Evolutionary conservation across 805 yeast species (phyloP).

Genomic region (Wickerhamomyces sydowiorum): DNA sequence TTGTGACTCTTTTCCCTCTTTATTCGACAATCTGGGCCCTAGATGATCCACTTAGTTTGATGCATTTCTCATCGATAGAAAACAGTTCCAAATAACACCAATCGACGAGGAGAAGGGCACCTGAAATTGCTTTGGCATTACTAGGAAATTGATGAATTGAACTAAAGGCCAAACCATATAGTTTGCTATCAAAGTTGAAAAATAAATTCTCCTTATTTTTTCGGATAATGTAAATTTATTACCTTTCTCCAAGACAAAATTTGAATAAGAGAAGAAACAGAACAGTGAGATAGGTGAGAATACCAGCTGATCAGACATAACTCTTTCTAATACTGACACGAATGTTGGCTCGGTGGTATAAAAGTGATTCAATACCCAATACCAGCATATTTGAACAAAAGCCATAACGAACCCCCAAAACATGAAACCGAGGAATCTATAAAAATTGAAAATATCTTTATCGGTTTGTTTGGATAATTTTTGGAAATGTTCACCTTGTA

Average conservation of each 20-base stretch:
- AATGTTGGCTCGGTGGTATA: constrained; percentile 80
- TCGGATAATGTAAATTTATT: constrained; percentile 53
- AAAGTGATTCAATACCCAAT: constrained; percentile 67
- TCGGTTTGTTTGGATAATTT: constrained; percentile 24
- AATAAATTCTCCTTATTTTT: constrained; percentile 61
- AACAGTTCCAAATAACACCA: constrained; percentile 93
- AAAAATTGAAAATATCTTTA: constrained; percentile 46
- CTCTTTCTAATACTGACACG: constrained; percentile 80
- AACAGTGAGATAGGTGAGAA: constrained; percentile 84
- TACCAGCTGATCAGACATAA: constrained; percentile 81
- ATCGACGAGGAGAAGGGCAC: constrained; percentile 88
- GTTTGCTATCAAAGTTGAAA: constrained; percentile 62
- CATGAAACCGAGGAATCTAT: constrained; percentile 72
- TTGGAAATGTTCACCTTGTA: constrained; percentile 20
- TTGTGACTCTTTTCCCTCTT: too few relatives aligned
- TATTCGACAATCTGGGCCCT: too few relatives aligned
- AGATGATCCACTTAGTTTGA: constrained; percentile 16
- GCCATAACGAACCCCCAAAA: constrained; percentile 85
- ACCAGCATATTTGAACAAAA: constrained; percentile 86
- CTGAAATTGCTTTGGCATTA: constrained; percentile 68
- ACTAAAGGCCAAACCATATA: constrained; percentile 80
- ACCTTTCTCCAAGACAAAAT: constrained; percentile 74
- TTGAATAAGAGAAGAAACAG: constrained; percentile 78
- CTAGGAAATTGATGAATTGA: constrained; percentile 66
- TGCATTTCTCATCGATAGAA: constrained; percentile 75